Evolutionary conservation across 129 eudicot species (phyloP), one percentile per base, ranked within the genome.

Genomic region (Flaveria brownii): DNA sequence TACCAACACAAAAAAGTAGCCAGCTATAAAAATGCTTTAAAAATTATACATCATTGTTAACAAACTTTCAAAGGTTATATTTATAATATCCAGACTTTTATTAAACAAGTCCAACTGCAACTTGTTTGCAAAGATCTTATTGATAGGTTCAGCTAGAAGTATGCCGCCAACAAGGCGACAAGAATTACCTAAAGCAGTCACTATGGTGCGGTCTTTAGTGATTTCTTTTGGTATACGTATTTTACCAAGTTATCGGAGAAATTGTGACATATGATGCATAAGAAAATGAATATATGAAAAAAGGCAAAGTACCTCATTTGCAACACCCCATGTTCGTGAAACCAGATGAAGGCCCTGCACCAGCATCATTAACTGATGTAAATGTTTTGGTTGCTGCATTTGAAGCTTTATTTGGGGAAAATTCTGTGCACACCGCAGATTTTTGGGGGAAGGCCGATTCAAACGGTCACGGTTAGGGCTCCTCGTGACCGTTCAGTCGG

Each of bases 301-400:
- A 63, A n/a, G 64, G 5, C 51, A 39, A 80, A 56, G 22, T 92
- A 92, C 97, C 97, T 92, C 80, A 56, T 70, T 47, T 57, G 76
- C 68, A 71, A 49, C 73, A 70, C 64, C 77, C 77, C 5, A 9
- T 71, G 30, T 74, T 78, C 72, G 84, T 83, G 26, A 74, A 54
- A 80, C 73, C 81, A 70, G 75, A 76, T 9, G 83, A 49, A 18
- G 84, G 79, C n/a, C 80, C 77, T 22, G 57, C 36, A 65, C 68
- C 67, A 43, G 81, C 75, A 81, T 74, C 87, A 50, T 60, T 65
- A 20, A 46, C 77, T 11, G 82, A 22, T 49, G 66, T 76, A 39
- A 81, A 79, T 42, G 77, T 66, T 77, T 71, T 77, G 26, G 67
- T 25, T 55, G 52, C 55, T 23, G 69, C 82, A 76, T 75, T 81